phyloP scores from a whole-genome alignment of 768 basidiomycete genomes.

The Tulasnella sp. region DNA sequence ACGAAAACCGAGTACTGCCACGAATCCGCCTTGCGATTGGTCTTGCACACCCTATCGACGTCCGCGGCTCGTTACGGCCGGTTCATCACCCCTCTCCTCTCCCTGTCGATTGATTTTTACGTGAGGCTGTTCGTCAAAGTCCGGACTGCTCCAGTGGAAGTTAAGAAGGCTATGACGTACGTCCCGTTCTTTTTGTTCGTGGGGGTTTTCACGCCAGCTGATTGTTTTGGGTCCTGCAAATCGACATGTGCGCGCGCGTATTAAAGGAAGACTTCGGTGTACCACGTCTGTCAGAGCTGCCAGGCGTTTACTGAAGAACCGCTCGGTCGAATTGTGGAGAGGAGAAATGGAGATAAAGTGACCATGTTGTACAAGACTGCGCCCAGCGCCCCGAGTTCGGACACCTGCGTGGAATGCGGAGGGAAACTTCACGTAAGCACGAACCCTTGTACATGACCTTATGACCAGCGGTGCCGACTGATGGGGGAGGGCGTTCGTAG shows the following conservation, averaged over 20 bases:
- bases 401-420: slow-evolving; percentile 76
- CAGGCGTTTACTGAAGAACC: slow-evolving; percentile 78
- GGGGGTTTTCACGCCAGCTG: background rate
- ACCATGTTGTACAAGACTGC: slow-evolving; percentile 67
- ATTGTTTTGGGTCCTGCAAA: too few relatives aligned
- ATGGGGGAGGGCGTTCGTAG: slow-evolving; percentile 33
- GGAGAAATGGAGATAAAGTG: slow-evolving; percentile 45
- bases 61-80: slow-evolving; percentile 89
- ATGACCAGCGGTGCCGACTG: background rate
- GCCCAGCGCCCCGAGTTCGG: slow-evolving; percentile 52
- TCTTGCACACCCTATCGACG: slow-evolving; percentile 77
- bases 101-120: slow-evolving; percentile 95
- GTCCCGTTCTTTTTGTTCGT: slow-evolving; percentile 26
- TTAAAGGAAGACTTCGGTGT: slow-evolving; percentile 71
- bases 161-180: slow-evolving; percentile 74
- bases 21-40: slow-evolving; percentile 83
- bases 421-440: slow-evolving; percentile 59
- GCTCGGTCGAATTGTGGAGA: slow-evolving; percentile 66
- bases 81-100: slow-evolving; percentile 80
- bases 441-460: background rate
- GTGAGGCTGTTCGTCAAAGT: slow-evolving; percentile 84
- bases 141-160: slow-evolving; percentile 62
- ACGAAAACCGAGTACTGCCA: slow-evolving; percentile 92
- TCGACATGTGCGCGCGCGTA: too few relatives aligned
- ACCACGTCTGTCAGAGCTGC: slow-evolving; percentile 79